phyloP scores from a whole-genome alignment of 441 rosid genomes.

The Syzygium syzygioides region DNA sequence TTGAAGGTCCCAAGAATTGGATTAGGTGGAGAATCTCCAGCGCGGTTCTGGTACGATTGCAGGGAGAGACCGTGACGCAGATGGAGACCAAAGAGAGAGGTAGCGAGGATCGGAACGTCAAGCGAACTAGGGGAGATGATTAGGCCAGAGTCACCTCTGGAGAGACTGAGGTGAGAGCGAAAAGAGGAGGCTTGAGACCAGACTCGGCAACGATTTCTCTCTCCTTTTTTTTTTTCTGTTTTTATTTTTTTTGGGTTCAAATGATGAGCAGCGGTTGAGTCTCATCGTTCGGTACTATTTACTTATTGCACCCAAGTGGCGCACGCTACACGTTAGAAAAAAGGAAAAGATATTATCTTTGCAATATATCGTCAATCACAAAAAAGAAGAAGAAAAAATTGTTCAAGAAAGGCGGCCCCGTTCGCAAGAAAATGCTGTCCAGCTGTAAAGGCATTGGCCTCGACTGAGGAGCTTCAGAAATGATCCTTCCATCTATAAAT shows the following conservation, averaged over 20 bases:
- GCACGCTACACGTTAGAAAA: background rate
- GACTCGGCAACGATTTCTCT: background rate
- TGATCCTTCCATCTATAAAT: background rate
- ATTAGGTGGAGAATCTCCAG: slow-evolving; percentile 27
- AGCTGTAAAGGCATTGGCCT: background rate
- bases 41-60: slow-evolving; percentile 24
- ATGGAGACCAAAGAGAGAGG: slow-evolving; percentile 32
- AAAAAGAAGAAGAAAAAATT: background rate
- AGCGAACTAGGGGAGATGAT: slow-evolving; percentile 34
- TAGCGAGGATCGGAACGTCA: slow-evolving; percentile 32
- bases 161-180: slow-evolving; percentile 18
- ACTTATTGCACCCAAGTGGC: background rate
- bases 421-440: background rate
- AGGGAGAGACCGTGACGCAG: slow-evolving; percentile 40
- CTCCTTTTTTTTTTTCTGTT: background rate
- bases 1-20: no score
- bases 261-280: background rate
- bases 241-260: background rate
- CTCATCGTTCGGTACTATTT: no score
- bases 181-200: slow-evolving; percentile 24
- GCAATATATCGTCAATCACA: background rate
- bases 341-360: background rate
- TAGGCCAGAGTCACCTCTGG: slow-evolving; percentile 34
- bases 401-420: background rate
- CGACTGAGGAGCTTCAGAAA: rapidly evolving